Percentiles rank a stretch among this genome's conserved stretches.
These are phyloP conservation scores for Solanum medicagineum DNA, from an alignment of 257 asterid genomes.

Conservation along the genomic window DNA sequence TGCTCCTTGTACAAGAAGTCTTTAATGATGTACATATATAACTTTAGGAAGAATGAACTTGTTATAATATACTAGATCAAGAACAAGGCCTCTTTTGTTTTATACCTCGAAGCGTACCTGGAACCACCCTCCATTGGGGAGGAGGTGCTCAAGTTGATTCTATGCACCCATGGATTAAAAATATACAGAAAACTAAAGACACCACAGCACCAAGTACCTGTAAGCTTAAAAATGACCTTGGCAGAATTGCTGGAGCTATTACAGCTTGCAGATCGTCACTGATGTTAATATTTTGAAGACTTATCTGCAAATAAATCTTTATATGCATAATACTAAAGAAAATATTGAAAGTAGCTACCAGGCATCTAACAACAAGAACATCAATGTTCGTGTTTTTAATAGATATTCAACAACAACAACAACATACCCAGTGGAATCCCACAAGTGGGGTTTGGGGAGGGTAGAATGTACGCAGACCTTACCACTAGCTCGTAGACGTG, in stretches of 20 bases:
- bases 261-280: constrained; percentile 72
- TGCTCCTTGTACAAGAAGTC: neutral
- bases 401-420: too few species aligned
- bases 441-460: too few species aligned
- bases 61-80: neutral
- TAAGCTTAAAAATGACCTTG: constrained; percentile 63
- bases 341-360: neutral
- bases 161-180: neutral
- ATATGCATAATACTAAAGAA: neutral
- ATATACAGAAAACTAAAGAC: neutral
- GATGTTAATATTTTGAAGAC: constrained; percentile 54
- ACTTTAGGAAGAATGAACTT: neutral
- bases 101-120: neutral
- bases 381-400: neutral
- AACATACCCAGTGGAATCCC: too few species aligned
- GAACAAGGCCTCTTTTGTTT: neutral
- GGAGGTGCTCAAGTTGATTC: neutral
- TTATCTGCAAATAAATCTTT: constrained; percentile 34
- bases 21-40: neutral
- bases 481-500: too few species aligned
- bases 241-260: constrained; percentile 78
- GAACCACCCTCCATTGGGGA: neutral
- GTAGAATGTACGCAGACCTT: too few species aligned
- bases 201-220: constrained; percentile 31
- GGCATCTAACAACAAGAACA: neutral